Conservation (phyloP, 208 protist genomes). For the Leishmania braziliensis region DNA sequence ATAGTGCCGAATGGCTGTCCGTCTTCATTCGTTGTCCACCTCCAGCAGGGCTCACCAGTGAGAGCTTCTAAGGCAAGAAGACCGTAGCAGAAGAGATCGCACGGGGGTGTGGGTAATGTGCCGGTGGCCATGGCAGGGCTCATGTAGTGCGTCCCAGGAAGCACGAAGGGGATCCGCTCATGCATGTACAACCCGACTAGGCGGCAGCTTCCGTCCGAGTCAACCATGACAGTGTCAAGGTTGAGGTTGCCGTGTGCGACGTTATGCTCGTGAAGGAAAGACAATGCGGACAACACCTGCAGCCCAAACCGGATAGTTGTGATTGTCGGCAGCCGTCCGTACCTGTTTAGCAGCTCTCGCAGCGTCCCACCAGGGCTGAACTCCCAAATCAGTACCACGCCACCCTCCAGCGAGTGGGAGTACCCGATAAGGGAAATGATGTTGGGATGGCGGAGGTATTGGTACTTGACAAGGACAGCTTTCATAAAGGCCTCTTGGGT, state of each 20-base stretch:
- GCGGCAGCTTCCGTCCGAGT: slow-evolving; percentile 59
- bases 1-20: neutral
- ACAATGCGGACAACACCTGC: slow-evolving; percentile 53
- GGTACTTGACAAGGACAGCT: neutral
- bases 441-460: slow-evolving; percentile 15
- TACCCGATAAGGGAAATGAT: slow-evolving; percentile 5
- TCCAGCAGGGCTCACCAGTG: slow-evolving; percentile 28
- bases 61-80: slow-evolving; percentile 61
- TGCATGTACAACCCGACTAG: slow-evolving; percentile 52
- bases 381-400: slow-evolving; percentile 34
- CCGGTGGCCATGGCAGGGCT: slow-evolving; percentile 71
- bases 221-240: slow-evolving; percentile 65
- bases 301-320: slow-evolving; percentile 41
- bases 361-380: slow-evolving; percentile 44
- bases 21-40: slow-evolving; percentile 26
- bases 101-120: slow-evolving; percentile 33
- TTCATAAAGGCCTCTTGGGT: neutral
- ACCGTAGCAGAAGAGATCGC: slow-evolving; percentile 72
- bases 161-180: slow-evolving; percentile 19
- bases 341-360: slow-evolving; percentile 29
- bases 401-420: slow-evolving; percentile 17
- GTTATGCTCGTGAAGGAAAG: slow-evolving; percentile 52
- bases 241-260: slow-evolving; percentile 68
- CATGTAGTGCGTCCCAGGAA: slow-evolving; percentile 58
- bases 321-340: slow-evolving; percentile 16